Percentiles rank a stretch among this genome's conserved stretches.
These are phyloP conservation scores for Stentor coeruleus DNA, from an alignment of 73 alveolate genomes.

Conservation along the genomic window DNA sequence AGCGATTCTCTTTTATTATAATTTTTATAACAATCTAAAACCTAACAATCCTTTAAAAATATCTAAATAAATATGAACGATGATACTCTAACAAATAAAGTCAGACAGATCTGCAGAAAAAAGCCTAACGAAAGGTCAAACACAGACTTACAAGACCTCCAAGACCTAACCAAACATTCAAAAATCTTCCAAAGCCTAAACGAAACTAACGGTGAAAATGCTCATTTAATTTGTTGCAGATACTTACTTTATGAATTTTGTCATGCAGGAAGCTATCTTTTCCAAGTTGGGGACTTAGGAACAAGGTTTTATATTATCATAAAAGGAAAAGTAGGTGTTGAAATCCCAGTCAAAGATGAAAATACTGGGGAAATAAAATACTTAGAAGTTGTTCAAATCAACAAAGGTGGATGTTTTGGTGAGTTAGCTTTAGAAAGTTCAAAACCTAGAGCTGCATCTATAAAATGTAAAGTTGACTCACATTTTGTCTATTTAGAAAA, in stretches of 20 bases:
- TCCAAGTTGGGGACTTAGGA: slow-evolving; percentile 49
- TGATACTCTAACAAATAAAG: not conserved
- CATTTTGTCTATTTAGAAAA: slow-evolving; percentile 40
- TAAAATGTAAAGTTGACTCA: slow-evolving; percentile 29
- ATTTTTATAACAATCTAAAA: no score
- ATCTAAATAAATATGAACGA: no score
- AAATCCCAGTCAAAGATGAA: slow-evolving; percentile 42
- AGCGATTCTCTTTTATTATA: no score
- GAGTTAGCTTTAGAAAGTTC: slow-evolving; percentile 53
- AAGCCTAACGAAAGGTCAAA: slow-evolving; percentile 1
- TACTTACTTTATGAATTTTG: slow-evolving; percentile 28
- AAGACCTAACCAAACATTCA: slow-evolving; percentile 1
- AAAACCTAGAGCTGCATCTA: slow-evolving; percentile 52
- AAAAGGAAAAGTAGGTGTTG: slow-evolving; percentile 55
- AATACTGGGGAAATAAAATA: slow-evolving; percentile 22
- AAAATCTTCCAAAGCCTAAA: slow-evolving; percentile 28
- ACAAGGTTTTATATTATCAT: slow-evolving; percentile 46
- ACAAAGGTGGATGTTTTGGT: slow-evolving; percentile 34
- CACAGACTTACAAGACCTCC: not conserved
- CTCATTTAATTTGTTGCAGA: slow-evolving; percentile 41
- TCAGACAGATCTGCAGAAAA: slow-evolving; percentile 9
- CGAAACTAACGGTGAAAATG: slow-evolving; percentile 36
- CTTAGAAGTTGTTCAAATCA: slow-evolving; percentile 28
- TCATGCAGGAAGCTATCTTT: slow-evolving; percentile 31
- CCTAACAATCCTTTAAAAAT: no score